Evolutionary conservation across 495 filamentous ascomycete species (phyloP).

Genomic region (Recurvomyces mirabilis): DNA sequence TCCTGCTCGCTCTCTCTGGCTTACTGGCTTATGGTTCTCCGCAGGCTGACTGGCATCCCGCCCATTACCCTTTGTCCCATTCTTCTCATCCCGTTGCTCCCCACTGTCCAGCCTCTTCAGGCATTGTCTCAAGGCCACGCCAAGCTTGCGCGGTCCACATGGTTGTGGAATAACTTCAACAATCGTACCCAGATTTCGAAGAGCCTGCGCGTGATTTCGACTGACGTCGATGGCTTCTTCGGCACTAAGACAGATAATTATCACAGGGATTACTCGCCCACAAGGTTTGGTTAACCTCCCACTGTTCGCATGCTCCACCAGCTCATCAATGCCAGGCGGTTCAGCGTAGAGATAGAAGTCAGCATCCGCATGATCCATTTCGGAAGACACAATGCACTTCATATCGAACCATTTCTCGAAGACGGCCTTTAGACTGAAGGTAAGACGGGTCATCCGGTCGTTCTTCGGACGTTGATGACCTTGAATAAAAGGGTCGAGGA

Average conservation of each 20-base stretch:
- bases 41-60: background rate
- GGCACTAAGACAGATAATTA: constrained; percentile 2
- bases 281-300: background rate
- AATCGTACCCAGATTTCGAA: background rate
- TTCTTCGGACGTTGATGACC: background rate
- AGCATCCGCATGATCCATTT: background rate
- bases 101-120: constrained; percentile 2
- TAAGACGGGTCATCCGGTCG: background rate
- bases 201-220: background rate
- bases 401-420: constrained; percentile 2
- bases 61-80: no score
- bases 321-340: background rate
- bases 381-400: background rate
- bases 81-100: no score
- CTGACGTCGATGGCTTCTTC: background rate
- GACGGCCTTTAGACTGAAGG: background rate
- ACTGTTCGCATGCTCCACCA: background rate
- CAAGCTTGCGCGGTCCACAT: constrained; percentile 7
- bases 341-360: constrained; percentile 5
- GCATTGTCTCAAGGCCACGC: background rate
- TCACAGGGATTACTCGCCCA: background rate
- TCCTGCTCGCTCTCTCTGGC: no score
- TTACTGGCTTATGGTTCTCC: background rate
- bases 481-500: background rate
- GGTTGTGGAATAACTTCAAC: constrained; percentile 8